Conservation (phyloP, 2,329 filamentous ascomycete species). For the Emergomyces orientalis region DNA sequence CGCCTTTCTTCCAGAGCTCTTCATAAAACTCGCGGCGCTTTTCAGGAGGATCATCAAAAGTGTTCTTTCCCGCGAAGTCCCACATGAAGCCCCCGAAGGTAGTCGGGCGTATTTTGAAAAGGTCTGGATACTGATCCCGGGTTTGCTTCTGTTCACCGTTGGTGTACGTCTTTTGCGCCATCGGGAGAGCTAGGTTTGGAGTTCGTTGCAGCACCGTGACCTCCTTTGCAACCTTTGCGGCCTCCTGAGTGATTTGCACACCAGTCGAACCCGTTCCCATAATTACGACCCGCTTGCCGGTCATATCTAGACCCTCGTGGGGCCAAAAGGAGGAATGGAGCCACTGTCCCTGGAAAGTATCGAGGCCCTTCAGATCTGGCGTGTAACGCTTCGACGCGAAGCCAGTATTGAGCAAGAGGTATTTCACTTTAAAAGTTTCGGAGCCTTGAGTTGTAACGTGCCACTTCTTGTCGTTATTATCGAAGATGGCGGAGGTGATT, state of each 20-base stretch:
- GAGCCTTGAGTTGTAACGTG: constrained; percentile 18
- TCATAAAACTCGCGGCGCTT: constrained; percentile 44
- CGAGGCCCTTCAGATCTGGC: constrained; percentile 39
- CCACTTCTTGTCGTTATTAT: constrained; percentile 30
- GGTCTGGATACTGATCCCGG: constrained; percentile 31
- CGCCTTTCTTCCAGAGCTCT: constrained; percentile 42
- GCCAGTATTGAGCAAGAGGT: constrained; percentile 40
- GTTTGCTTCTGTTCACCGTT: constrained; percentile 21
- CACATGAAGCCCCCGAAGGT: constrained; percentile 51
- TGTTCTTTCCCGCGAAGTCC: constrained; percentile 44
- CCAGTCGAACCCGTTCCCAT: constrained; percentile 30
- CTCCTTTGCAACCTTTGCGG: constrained; percentile 3
- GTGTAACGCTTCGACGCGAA: constrained; percentile 38
- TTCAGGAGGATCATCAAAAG: constrained; percentile 43
- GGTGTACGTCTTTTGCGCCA: constrained; percentile 33
- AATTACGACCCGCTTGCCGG: constrained; percentile 18
- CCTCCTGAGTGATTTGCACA: constrained; percentile 33
- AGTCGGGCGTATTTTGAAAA: constrained; percentile 44
- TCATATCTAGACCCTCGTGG: constrained; percentile 17
- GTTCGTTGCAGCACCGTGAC: constrained; percentile 23
- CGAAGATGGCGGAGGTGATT: constrained; percentile 51
- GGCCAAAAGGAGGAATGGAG: constrained; percentile 38
- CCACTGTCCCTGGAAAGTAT: constrained; percentile 38
- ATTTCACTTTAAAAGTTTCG: constrained; percentile 33
- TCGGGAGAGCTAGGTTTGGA: constrained; percentile 13